Percentiles rank a stretch among this genome's conserved stretches.
Evolutionary conservation across 2,329 filamentous ascomycete genomes (phyloP).

Genomic region (Pseudocercospora fuligena): DNA sequence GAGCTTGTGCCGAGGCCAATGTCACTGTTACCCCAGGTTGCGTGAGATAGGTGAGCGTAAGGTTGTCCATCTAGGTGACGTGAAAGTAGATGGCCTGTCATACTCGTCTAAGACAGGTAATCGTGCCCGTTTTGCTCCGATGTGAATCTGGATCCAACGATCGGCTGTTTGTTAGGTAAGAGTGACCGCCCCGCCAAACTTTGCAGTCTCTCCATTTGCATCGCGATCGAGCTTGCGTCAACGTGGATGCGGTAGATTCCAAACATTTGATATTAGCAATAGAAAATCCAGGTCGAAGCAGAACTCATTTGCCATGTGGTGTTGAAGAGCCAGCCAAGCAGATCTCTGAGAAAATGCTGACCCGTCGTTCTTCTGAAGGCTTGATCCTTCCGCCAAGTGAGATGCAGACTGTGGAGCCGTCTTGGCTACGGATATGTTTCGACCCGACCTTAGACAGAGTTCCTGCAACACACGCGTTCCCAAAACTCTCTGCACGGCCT

Average conservation of each 20-base stretch:
- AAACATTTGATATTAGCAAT: background rate
- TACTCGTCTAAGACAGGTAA: background rate
- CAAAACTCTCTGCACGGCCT: background rate
- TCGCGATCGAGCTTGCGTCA: background rate
- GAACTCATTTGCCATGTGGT: background rate
- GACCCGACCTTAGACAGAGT: no score
- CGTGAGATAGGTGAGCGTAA: background rate
- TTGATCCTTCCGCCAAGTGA: background rate
- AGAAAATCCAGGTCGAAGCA: no score
- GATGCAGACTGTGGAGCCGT: background rate
- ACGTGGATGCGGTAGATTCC: background rate
- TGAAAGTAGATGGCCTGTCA: background rate
- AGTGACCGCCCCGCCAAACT: background rate
- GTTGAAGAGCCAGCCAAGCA: background rate
- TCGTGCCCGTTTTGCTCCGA: constrained; percentile 1
- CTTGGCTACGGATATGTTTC: background rate
- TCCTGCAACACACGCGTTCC: background rate
- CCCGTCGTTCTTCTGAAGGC: background rate
- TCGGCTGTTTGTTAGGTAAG: background rate
- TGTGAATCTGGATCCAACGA: background rate
- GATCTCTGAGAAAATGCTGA: background rate
- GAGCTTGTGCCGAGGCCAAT: constrained; percentile 9
- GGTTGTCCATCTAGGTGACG: constrained; percentile 13
- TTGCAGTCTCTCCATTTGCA: background rate
- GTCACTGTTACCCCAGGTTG: background rate